phyloP scores from a whole-genome alignment of 371 early-diverging fungal species.

The Syncephalis fuscata region DNA sequence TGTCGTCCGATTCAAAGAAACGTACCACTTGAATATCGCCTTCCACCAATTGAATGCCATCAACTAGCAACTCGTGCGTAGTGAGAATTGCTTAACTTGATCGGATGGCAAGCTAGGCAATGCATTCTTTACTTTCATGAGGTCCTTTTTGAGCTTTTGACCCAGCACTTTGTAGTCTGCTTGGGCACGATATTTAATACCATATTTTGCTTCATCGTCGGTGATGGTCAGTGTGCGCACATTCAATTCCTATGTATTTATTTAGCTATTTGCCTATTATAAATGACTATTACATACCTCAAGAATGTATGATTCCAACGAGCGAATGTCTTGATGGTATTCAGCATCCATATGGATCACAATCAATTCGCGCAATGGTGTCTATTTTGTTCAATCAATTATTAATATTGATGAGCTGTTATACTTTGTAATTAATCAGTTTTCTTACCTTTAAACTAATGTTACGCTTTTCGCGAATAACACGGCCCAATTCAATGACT shows the following conservation, averaged over 20 bases:
- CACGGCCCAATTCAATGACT: slow-evolving; percentile 94
- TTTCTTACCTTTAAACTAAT: slow-evolving; percentile 63
- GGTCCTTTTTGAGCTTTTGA: slow-evolving; percentile 76
- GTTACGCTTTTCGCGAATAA: slow-evolving; percentile 86
- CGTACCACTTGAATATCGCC: slow-evolving; percentile 71
- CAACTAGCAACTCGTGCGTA: slow-evolving; percentile 47
- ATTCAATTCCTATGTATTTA: slow-evolving; percentile 56
- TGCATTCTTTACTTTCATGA: slow-evolving; percentile 76
- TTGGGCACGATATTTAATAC: slow-evolving; percentile 78
- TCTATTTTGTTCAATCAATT: slow-evolving; percentile 19
- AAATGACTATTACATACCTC: slow-evolving; percentile 22
- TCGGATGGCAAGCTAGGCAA: slow-evolving; percentile 58
- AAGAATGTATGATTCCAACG: slow-evolving; percentile 68
- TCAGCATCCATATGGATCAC: slow-evolving; percentile 80
- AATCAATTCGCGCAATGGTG: slow-evolving; percentile 87
- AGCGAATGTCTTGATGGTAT: slow-evolving; percentile 73
- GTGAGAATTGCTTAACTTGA: slow-evolving; percentile 66
- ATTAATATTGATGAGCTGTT: neutral
- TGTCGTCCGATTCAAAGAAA: slow-evolving; percentile 49
- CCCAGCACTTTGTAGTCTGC: slow-evolving; percentile 87
- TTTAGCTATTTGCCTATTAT: neutral
- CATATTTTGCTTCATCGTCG: slow-evolving; percentile 78
- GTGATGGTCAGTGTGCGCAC: slow-evolving; percentile 74
- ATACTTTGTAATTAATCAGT: slow-evolving; percentile 9
- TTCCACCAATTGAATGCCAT: slow-evolving; percentile 62